Percentiles rank a stretch among this genome's conserved stretches.
Conservation (phyloP, 257 asterid species). For the Solanum pinnatisectum region DNA sequence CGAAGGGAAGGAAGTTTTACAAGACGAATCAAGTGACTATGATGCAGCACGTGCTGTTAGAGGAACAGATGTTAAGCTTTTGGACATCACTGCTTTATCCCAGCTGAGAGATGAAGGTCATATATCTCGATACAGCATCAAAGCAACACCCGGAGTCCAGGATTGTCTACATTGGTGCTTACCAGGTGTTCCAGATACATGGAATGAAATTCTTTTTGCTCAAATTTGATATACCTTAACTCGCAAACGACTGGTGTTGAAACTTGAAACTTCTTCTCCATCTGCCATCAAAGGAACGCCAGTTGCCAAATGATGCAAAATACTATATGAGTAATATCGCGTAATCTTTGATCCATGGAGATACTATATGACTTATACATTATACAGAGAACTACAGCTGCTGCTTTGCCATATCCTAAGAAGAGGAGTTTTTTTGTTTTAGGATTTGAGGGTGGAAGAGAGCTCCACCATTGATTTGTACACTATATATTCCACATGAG, state of each 20-base stretch:
- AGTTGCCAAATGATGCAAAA: not conserved
- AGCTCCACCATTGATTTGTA: not conserved
- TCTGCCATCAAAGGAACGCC: not conserved
- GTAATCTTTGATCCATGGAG: not conserved
- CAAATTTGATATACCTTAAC: slow-evolving; percentile 22
- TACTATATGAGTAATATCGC: not conserved
- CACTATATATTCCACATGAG: not conserved
- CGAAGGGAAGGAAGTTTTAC: slow-evolving; percentile 57
- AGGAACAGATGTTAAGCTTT: slow-evolving; percentile 54
- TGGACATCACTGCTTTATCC: slow-evolving; percentile 71
- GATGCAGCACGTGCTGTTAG: slow-evolving; percentile 64
- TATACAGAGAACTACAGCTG: not conserved
- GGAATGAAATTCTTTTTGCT: slow-evolving; percentile 82
- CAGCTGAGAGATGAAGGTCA: slow-evolving; percentile 93
- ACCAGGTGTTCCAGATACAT: slow-evolving; percentile 89
- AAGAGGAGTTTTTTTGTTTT: not conserved
- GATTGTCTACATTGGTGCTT: slow-evolving; percentile 98
- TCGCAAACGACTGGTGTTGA: not conserved
- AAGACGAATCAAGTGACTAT: slow-evolving; percentile 64
- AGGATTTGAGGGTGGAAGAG: not conserved
- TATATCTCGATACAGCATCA: slow-evolving; percentile 75
- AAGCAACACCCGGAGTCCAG: slow-evolving; percentile 70
- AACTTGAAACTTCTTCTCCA: not conserved
- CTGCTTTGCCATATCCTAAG: not conserved
- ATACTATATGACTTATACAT: not conserved